phyloP scores from a whole-genome alignment of 2,329 filamentous ascomycete species.

The Ophiosphaerella herpotricha region DNA sequence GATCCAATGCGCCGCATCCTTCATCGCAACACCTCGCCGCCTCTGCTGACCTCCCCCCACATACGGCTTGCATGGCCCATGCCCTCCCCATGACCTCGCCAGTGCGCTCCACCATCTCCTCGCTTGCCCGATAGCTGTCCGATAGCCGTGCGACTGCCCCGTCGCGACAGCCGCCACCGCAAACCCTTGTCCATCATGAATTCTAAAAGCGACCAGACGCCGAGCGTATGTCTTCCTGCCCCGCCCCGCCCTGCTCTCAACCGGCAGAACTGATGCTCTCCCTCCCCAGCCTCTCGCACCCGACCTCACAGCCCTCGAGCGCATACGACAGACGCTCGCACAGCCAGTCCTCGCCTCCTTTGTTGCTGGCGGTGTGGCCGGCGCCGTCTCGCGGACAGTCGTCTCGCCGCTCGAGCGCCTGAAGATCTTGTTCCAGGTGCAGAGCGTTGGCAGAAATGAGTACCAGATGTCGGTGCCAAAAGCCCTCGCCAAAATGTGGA shows the following conservation, averaged over 20 bases:
- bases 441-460: conserved; percentile 85
- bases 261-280: neutral
- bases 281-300: conserved; percentile 19
- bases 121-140: conserved; percentile 29
- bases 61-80: conserved; percentile 38
- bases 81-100: conserved; percentile 37
- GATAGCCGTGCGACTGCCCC: conserved; percentile 9
- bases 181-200: conserved; percentile 23
- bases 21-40: conserved; percentile 10
- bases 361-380: conserved; percentile 89
- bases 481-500: conserved; percentile 93
- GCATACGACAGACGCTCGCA: conserved; percentile 57
- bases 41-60: neutral
- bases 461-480: conserved; percentile 92
- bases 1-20: conserved; percentile 22
- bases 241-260: neutral
- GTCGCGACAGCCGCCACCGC: conserved; percentile 16
- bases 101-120: conserved; percentile 21
- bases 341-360: conserved; percentile 91
- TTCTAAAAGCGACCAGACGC: conserved; percentile 19
- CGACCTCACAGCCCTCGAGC: conserved; percentile 28
- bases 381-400: conserved; percentile 95
- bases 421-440: conserved; percentile 97
- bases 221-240: conserved; percentile 26
- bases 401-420: conserved; percentile 94